A percentile compares a stretch with the other conserved stretches of the same genome.
Evolutionary conservation across 179 eudicot species (phyloP).

Genomic region (Corrigiola litoralis): DNA sequence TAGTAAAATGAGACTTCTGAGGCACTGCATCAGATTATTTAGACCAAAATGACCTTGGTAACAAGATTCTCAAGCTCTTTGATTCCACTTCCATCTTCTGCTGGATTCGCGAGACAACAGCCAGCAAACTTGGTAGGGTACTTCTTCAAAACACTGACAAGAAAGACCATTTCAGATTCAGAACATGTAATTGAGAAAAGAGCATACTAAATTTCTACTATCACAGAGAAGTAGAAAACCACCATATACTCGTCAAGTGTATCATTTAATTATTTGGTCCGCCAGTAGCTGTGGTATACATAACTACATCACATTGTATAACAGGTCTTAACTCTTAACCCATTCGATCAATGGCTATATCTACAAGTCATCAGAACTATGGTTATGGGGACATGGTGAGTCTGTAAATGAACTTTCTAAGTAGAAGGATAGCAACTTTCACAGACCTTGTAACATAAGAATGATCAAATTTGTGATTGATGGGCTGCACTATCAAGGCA

Average conservation of each 20-base stretch:
- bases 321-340: too few species aligned
- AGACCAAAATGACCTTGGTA: slow-evolving; percentile 39
- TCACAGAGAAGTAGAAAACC: too few species aligned
- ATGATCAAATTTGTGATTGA: slow-evolving; percentile 87
- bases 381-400: too few species aligned
- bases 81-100: slow-evolving; percentile 74
- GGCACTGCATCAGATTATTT: background rate
- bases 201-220: background rate
- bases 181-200: background rate
- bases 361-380: too few species aligned
- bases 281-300: too few species aligned
- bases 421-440: background rate
- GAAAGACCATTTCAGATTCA: background rate
- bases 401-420: background rate
- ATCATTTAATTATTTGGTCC: too few species aligned
- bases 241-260: too few species aligned
- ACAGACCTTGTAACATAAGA: slow-evolving; percentile 80
- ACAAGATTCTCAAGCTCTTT: slow-evolving; percentile 67
- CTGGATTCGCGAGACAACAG: slow-evolving; percentile 95
- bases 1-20: slow-evolving; percentile 5
- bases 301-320: too few species aligned
- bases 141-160: slow-evolving; percentile 60
- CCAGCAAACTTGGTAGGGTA: slow-evolving; percentile 80
- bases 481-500: slow-evolving; percentile 90
- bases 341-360: too few species aligned